Base-by-base conservation (phyloP, 495 filamentous ascomycete genomes). In the Aspergillus cavernicola region DNA sequence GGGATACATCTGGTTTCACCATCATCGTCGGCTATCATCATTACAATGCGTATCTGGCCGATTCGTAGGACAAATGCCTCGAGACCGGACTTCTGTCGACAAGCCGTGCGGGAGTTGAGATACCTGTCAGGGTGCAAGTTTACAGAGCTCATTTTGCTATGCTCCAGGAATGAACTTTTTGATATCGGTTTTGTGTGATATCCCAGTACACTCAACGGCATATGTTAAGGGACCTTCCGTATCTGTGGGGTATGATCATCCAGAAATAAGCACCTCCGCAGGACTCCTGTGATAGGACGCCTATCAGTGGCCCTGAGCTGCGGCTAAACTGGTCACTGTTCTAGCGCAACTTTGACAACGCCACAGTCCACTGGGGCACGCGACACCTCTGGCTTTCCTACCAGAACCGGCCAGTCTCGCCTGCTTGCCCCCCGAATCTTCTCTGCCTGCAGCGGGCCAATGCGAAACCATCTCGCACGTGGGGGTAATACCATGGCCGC, bases 291-390 rank as follows among this genome's bases (percentile, higher is more conserved):
- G n/a, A n/a, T n/a, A n/a, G n/a, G n/a, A n/a, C n/a, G n/a, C 24
- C 31, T 33, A 33, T 33, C 31, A 33, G 11, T 28, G 4, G 8
- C 16, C 37, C 13, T 19, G 37, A 40, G 9, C 16, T 40, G 16
- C 37, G 37, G 37, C 37, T 22, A 40, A 40, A 40, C 20, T 16
- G 7, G 3, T 19, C 11, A 19, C 42, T 2, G 22, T 9, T 16
- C 42, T 29, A 45, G 42, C 8, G 42, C 28, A 29, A 28, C 28
- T 45, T 12, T 45, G 13, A 12, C 12, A 31, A 19, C 42, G 42
- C 42, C 22, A 28, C 42, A 45, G 42, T 15, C 24, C 28, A 23
- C 42, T 29, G 23, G 42, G 42, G 23, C 42, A 45, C 42, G 42
- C 42, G 42, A 45, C 42, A 29, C 42, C n/a, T 26, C 40, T 11